Percentiles rank a stretch among this genome's conserved stretches.
These are phyloP conservation scores for Hirschioporus abietinus DNA, from an alignment of 768 basidiomycete species.

Conservation along the genomic window DNA sequence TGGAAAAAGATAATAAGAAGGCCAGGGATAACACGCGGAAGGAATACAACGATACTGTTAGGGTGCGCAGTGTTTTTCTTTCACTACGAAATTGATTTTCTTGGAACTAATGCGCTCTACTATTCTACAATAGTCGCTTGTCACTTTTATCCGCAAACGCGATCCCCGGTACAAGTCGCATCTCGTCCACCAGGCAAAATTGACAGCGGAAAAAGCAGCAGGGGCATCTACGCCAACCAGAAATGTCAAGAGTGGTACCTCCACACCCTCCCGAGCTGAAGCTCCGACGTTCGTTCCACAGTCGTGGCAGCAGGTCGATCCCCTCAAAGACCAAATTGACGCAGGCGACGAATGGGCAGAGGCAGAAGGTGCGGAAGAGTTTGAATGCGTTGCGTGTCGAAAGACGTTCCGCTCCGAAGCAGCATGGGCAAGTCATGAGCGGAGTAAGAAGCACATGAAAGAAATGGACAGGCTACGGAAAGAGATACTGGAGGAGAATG, in stretches of 20 bases:
- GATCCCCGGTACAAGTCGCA: constrained; percentile 83
- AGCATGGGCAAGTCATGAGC: constrained; percentile 94
- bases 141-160: constrained; percentile 74
- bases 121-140: constrained; percentile 49
- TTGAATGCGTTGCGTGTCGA: constrained; percentile 93
- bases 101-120: neutral
- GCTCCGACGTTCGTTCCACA: constrained; percentile 66
- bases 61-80: constrained; percentile 44
- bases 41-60: constrained; percentile 90
- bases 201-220: constrained; percentile 22
- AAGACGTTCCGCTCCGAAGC: constrained; percentile 89
- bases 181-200: constrained; percentile 41
- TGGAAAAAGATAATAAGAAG: constrained; percentile 97
- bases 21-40: constrained; percentile 78
- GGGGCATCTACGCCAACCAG: constrained; percentile 10
- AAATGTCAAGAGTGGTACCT: neutral
- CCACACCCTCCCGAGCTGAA: constrained; percentile 14
- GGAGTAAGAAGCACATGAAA: constrained; percentile 90
- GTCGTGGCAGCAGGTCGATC: constrained; percentile 77
- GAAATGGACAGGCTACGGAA: constrained; percentile 74
- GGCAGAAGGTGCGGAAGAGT: constrained; percentile 69
- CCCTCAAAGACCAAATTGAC: constrained; percentile 30
- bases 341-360: constrained; percentile 76
- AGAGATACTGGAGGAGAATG: constrained; percentile 75
- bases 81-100: no score